Conservation (phyloP, 768 basidiomycete species). For the Tulasnella sp. region DNA sequence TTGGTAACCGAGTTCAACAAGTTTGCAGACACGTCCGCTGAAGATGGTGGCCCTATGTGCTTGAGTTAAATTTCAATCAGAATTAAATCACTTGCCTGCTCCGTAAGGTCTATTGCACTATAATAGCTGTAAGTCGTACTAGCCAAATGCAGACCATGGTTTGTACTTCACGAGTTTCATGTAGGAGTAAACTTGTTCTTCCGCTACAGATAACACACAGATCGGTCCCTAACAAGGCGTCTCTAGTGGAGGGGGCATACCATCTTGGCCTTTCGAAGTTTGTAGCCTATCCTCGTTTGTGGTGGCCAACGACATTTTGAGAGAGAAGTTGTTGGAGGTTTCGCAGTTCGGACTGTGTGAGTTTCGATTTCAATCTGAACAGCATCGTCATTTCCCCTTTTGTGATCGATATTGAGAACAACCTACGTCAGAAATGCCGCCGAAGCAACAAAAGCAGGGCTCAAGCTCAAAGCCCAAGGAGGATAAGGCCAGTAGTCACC, state of each 20-base stretch:
- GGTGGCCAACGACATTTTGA: too few species aligned
- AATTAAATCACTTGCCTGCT: constrained; percentile 31
- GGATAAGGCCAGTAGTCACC: constrained; percentile 49
- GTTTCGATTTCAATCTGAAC: not conserved
- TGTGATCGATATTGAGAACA: not conserved
- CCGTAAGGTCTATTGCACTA: constrained; percentile 79
- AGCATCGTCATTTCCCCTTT: not conserved
- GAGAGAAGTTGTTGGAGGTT: too few species aligned
- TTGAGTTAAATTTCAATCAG: not conserved
- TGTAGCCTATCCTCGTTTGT: too few species aligned
- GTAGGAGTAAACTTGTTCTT: constrained; percentile 65
- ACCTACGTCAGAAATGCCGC: constrained; percentile 44
- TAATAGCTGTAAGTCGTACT: too few species aligned
- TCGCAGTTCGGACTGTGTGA: not conserved
- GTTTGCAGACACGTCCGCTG: constrained; percentile 79
- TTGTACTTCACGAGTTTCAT: too few species aligned
- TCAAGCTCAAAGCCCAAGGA: constrained; percentile 61
- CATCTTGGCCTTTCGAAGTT: too few species aligned
- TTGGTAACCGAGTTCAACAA: constrained; percentile 83
- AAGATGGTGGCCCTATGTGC: not conserved
- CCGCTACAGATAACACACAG: too few species aligned
- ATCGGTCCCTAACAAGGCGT: too few species aligned
- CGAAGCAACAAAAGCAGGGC: constrained; percentile 47
- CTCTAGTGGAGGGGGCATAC: too few species aligned
- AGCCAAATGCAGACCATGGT: too few species aligned